Base-by-base conservation (phyloP, 2,329 filamentous ascomycete genomes). In the Fusarium equiseti region DNA sequence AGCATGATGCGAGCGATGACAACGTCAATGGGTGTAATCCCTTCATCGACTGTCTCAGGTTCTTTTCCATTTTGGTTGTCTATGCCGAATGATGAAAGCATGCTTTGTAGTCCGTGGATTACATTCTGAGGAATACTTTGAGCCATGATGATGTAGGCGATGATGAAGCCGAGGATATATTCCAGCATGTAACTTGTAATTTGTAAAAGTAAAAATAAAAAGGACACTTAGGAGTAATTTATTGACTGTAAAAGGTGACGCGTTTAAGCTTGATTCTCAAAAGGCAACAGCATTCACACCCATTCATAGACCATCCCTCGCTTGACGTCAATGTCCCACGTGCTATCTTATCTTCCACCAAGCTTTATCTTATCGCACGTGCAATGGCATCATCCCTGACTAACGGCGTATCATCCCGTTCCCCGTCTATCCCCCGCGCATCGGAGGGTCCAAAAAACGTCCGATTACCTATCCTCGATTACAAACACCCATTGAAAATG, bases 1-100 rank as follows among this genome's bases (percentile, higher is more conserved):
- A 91, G 75, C 76, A 87, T 82, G 15, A 80, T 73, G 56, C 86
- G 86, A 13, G 84, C 82, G 2, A 84, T 76, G 5, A 83, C 66
- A 2, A 90, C 83, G 74, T 91, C 87, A 43, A 81, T 76, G 6
- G 83, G 76, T 0, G 77, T 80, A 2, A 87, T 84, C 16, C 79
- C 69, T 4, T 38, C 18, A 4, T 38, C 18, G 35, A n/a, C 10
- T 2, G 18, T n/a, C 10, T 38, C 43, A 8, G 20, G 29, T 2
- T 42, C 31, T 8, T 29, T 32, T 24, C 51, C 60, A n/a, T 60
- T 53, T n/a, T 61, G 22, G 20, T 60, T 50, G 16, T 49, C 38
- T 24, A 26, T n/a, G 2, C 60, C 58, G 10, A 18, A 16, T 22
- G 38, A 13, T 22, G 58, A 35, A 8, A 73, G 31, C 62, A 65